Evolutionary conservation across 371 early-diverging fungal species (phyloP).

Genomic region (Circinella minor): DNA sequence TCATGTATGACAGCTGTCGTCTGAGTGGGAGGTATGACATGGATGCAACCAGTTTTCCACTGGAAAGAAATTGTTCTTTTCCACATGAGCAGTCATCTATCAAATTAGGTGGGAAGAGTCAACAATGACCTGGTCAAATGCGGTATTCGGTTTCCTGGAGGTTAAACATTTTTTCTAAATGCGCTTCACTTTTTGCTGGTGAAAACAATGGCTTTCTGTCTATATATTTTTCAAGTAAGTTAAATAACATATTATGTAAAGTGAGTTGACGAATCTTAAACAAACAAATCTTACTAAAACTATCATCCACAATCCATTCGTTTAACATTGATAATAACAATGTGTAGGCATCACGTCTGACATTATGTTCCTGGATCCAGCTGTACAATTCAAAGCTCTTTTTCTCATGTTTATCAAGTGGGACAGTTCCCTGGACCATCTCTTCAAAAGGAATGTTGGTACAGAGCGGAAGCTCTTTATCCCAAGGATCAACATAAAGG

Average conservation of each 20-base stretch:
- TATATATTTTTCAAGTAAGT: background rate
- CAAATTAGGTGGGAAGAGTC: background rate
- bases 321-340: background rate
- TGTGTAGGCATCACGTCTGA: background rate
- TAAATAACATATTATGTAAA: too few species aligned
- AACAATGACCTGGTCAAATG: background rate
- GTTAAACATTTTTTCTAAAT: background rate
- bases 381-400: background rate
- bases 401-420: background rate
- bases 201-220: background rate
- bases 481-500: too few species aligned
- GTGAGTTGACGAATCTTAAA: too few species aligned
- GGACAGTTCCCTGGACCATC: too few species aligned
- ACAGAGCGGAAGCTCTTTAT: too few species aligned
- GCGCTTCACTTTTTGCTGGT: background rate
- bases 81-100: background rate
- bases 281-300: background rate
- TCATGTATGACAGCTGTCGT: background rate
- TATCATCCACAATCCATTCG: background rate
- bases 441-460: too few species aligned
- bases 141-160: background rate
- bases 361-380: background rate
- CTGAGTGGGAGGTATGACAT: conserved; percentile 3
- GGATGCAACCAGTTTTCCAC: background rate
- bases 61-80: background rate